Percentiles rank a stretch among this genome's conserved stretches.
Conservation (phyloP, 2,329 filamentous ascomycete species). For the Aspergillus sp. region DNA sequence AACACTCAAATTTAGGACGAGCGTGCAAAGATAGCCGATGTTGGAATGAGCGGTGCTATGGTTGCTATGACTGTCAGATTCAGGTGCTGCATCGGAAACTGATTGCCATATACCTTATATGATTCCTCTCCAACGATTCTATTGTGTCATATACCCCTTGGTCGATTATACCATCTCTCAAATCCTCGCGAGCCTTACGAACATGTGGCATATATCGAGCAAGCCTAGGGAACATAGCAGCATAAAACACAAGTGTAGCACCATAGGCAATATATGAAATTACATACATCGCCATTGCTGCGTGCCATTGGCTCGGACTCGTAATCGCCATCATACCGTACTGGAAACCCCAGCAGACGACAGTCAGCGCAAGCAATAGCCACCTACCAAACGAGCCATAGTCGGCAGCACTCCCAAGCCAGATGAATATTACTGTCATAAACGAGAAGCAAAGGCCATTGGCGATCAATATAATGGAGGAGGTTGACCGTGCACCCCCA, state of each 20-base stretch:
- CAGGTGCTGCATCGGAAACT: no score
- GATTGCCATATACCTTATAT: constrained; percentile 26
- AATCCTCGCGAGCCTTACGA: constrained; percentile 35
- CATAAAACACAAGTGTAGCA: constrained; percentile 38
- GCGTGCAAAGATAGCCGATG: constrained; percentile 35
- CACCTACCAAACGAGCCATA: constrained; percentile 38
- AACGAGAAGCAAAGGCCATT: constrained; percentile 38
- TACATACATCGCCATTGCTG: constrained; percentile 37
- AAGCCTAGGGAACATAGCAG: constrained; percentile 35
- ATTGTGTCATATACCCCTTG: constrained; percentile 35
- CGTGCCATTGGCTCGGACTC: constrained; percentile 33
- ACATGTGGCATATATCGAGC: constrained; percentile 38
- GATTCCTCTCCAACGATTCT: constrained; percentile 37
- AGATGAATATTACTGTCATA: constrained; percentile 39
- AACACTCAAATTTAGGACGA: constrained; percentile 35
- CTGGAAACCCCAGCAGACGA: constrained; percentile 37
- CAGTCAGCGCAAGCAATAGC: constrained; percentile 34
- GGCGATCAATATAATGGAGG: constrained; percentile 36
- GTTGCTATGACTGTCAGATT: constrained; percentile 21
- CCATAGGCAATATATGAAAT: constrained; percentile 36
- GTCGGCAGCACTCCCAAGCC: constrained; percentile 37
- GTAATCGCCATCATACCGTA: constrained; percentile 36
- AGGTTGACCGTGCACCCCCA: constrained; percentile 29
- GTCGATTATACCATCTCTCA: constrained; percentile 32
- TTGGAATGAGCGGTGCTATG: constrained; percentile 40